Conservation (phyloP, 306 rosid genomes). For the Comarum palustre region DNA sequence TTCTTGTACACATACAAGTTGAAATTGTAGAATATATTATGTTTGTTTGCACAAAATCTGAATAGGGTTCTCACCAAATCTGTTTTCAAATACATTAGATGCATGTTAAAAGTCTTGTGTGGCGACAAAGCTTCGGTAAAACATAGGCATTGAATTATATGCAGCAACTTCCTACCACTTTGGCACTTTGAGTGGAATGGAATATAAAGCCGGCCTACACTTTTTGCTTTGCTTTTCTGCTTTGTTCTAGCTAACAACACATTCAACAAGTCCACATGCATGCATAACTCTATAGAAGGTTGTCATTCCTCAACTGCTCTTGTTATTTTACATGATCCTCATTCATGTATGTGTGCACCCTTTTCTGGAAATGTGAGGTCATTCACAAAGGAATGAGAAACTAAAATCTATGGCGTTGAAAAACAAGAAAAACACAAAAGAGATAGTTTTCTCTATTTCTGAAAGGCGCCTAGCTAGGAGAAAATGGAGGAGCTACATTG, state of each 20-base stretch:
- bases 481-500: constrained; percentile 24
- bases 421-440: neutral
- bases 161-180: neutral
- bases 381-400: constrained; percentile 2
- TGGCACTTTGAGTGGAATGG: neutral
- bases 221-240: neutral
- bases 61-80: neutral
- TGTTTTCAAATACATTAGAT: neutral
- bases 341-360: neutral
- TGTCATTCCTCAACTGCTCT: constrained; percentile 6
- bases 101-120: neutral
- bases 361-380: constrained; percentile 13
- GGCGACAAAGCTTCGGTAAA: neutral
- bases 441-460: neutral
- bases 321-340: neutral
- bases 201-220: constrained; percentile 11
- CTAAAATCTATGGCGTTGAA: constrained; percentile 7
- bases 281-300: neutral
- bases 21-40: neutral
- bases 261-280: neutral
- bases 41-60: neutral
- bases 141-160: constrained; percentile 6
- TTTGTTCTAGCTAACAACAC: constrained; percentile 1
- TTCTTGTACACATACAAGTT: neutral
- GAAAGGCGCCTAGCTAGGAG: neutral